Evolutionary conservation across 2,329 filamentous ascomycete species (phyloP).

Genomic region (Diaporthe citrichinensis): DNA sequence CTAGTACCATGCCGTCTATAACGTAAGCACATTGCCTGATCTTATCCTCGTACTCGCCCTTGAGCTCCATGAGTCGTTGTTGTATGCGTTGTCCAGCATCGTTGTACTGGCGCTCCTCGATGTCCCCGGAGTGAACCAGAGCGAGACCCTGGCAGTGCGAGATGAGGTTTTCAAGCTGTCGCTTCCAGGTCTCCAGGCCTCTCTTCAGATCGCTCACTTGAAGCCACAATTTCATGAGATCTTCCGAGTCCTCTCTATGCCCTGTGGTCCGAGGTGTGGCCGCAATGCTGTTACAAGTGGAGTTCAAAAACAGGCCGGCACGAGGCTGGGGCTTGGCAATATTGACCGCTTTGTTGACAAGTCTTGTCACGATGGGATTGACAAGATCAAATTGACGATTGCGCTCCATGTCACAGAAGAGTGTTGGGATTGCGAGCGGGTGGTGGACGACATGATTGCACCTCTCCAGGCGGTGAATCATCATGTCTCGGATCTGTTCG

Average conservation of each 20-base stretch:
- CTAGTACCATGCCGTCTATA: conserved; percentile 42
- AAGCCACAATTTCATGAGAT: conserved; percentile 43
- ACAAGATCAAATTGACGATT: conserved; percentile 30
- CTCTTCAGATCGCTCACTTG: conserved; percentile 43
- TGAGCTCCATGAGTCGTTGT: conserved; percentile 37
- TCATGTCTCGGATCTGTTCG: background rate
- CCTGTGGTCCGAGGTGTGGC: background rate
- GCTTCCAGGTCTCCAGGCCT: conserved; percentile 43
- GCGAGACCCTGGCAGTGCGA: no score
- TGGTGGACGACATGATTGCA: background rate
- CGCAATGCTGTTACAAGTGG: background rate
- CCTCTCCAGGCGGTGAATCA: background rate
- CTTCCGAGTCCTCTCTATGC: background rate
- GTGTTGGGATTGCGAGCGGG: background rate
- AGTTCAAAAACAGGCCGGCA: background rate
- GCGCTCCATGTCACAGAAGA: conserved; percentile 39
- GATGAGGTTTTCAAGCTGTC: conserved; percentile 44
- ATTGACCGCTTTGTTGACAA: background rate
- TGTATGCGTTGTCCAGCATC: conserved; percentile 36
- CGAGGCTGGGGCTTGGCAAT: background rate
- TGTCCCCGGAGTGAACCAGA: no score
- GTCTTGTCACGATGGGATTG: background rate
- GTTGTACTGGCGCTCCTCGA: background rate
- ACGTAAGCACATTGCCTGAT: conserved; percentile 40
- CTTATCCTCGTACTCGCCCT: conserved; percentile 41